Evolutionary conservation across 1,284 basidiomycete genomes (phyloP), one percentile per base, ranked within the genome.

Genomic region (Psilocybe mexicana): DNA sequence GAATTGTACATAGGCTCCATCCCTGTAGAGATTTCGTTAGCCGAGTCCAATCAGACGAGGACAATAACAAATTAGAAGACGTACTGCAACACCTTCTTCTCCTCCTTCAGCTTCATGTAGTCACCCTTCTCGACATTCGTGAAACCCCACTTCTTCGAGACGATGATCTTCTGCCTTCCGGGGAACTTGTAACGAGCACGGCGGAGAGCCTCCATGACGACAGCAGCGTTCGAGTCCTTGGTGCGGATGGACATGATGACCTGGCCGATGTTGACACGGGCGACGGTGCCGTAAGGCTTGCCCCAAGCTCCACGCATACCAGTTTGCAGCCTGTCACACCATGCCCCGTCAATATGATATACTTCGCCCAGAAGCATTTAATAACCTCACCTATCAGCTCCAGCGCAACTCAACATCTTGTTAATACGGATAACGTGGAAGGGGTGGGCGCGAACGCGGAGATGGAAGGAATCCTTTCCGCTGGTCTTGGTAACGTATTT

Each of bases 281-380:
- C 94, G 65, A 93, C 94, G 38, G 89, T 93, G 66, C 95, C 96
- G 78, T 97, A 98, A 52, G 96, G 96, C 83, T 98, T 98, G 70
- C 96, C 96, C 95, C 96, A 99, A 62, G 96, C 96, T 70, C 96
- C 96, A 82, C 96, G 94, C 96, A 99, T 98, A 79, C 96, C 96
- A 60, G 96, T 97, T 79, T 98, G 96, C 68, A 96, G 88, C 78
- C 93, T 93, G 30, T 43, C 42, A 57, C 36, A 28, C 53, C 38
- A 36, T 1, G 18, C 42, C 5, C 10, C 43, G 1, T 43, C 5
- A 44, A 24, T 54, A 12, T 23, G 2, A 23, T 25, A 24, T 35
- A 8, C 25, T n/a, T 28, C 14, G 26, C 6, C 10, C 11, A 44
- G 28, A 48, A 8, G 23, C 6, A 4, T 23, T 10, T 25, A 45